Evolutionary conservation across 2,329 filamentous ascomycete species (phyloP).

Genomic region (Neonectria magnoliae): DNA sequence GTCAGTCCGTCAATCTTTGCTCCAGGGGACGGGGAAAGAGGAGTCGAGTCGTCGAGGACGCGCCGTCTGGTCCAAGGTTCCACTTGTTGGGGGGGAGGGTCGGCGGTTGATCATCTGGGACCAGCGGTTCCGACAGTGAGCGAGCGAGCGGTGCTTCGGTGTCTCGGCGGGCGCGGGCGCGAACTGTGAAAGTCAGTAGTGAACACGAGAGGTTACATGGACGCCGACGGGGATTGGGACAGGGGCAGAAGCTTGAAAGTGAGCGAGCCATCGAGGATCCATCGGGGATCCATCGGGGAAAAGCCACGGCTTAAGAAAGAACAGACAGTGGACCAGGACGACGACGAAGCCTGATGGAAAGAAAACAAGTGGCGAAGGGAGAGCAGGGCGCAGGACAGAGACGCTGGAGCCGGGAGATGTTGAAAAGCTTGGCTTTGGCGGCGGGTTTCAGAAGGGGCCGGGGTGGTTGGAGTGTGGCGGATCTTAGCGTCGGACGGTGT

Average conservation of each 20-base stretch:
- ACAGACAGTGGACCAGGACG: background rate
- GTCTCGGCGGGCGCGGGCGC: background rate
- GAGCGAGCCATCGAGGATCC: background rate
- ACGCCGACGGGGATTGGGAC: background rate
- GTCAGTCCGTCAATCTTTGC: background rate
- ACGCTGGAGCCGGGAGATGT: constrained; percentile 16
- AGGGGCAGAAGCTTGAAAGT: background rate
- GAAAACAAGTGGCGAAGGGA: background rate
- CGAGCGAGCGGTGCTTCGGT: background rate
- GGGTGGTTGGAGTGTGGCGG: constrained; percentile 27
- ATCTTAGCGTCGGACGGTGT: constrained; percentile 1
- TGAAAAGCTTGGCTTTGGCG: constrained; percentile 20
- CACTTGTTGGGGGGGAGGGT: background rate
- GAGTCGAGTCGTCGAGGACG: constrained; percentile 6
- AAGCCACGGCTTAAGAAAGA: background rate
- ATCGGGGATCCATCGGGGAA: background rate
- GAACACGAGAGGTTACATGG: background rate
- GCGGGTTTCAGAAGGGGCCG: constrained; percentile 40
- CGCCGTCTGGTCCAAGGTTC: background rate
- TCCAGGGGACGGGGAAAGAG: constrained; percentile 3
- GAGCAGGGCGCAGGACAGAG: background rate
- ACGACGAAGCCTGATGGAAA: background rate
- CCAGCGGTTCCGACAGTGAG: background rate
- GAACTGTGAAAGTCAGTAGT: too few relatives aligned
- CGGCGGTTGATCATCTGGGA: constrained; percentile 17